Base-by-base conservation (phyloP, 2,329 filamentous ascomycete genomes). In the Cladophialophora chaetospira region DNA sequence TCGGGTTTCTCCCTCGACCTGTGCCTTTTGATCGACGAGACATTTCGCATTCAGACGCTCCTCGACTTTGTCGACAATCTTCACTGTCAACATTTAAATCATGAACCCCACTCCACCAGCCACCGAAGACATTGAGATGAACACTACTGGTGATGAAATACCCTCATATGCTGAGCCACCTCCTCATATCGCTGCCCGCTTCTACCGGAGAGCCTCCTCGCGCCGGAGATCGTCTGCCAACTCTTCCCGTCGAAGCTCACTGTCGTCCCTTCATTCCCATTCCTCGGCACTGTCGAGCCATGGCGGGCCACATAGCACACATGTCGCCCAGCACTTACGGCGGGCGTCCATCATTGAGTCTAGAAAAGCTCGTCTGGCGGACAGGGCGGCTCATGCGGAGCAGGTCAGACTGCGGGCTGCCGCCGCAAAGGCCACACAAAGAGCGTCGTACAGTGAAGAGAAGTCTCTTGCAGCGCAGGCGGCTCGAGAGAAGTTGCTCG, bases 271-370 rank as follows among this genome's bases (percentile, higher is more conserved):
- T 17, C 82, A 85, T 66, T 86, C 83, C 21, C 82, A 83, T 63
- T 79, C 81, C 57, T 85, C 84, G 5, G 78, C 73, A 63, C 75
- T 78, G 31, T 74, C 74, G 9, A 70, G 73, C 43, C 77, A 75
- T 71, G 77, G 76, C 54, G 70, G 74, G 21, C 76, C 77, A 45
- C 79, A 83, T 63, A 81, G 78, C 66, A 82, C 83, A 63, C 80
- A 85, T 68, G 73, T 87, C 57, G 84, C 83, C 45, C 84, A 87
- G 71, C 83, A 87, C 68, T 77, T 87, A 26, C 84, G 84, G 46
- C 82, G 84, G 46, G 79, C 82, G 11, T 85, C 84, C 29, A 87
- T 87, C 46, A 78, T 87, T 54, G 84, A 87, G 65, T 82, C 73
- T 55, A 80, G 84, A 55, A 87, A 86, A 67, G 84, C 83, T 17